Conservation (phyloP, 306 rosid species). For the Styphnolobium japonicum region DNA sequence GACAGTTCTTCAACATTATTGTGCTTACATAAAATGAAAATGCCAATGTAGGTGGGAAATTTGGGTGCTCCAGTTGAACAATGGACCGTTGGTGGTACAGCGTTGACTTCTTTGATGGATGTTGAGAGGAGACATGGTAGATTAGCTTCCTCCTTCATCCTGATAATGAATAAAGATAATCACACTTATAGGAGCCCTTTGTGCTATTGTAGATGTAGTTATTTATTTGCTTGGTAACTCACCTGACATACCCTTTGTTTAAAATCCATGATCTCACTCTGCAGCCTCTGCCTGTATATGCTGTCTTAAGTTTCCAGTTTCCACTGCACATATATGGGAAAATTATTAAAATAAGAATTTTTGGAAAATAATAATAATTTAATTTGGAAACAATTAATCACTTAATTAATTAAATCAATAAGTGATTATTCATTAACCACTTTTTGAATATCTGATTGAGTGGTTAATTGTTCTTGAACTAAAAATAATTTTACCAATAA, state of each 20-base stretch:
- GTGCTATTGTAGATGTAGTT: no score
- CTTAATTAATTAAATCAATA: not conserved
- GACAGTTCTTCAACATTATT: not conserved
- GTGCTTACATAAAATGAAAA: not conserved
- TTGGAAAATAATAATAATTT: no score
- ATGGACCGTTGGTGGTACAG: constrained; percentile 5
- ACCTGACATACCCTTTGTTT: not conserved
- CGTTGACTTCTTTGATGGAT: constrained; percentile 10
- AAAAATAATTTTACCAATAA: no score
- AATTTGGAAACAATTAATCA: no score
- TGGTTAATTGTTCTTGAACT: no score
- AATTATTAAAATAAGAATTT: no score
- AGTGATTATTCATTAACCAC: no score
- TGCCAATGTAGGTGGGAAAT: not conserved
- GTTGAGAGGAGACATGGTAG: constrained; percentile 3
- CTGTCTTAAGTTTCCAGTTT: not conserved
- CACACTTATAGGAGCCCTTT: no score
- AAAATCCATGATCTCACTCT: not conserved
- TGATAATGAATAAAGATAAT: not conserved
- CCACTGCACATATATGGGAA: not conserved
- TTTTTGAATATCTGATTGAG: no score
- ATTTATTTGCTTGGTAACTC: not conserved
- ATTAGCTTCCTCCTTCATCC: not conserved
- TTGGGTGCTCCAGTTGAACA: not conserved
- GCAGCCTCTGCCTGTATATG: not conserved